Conservation (phyloP, 164 flowering plant genomes). For the Nymphaea thermarum region DNA sequence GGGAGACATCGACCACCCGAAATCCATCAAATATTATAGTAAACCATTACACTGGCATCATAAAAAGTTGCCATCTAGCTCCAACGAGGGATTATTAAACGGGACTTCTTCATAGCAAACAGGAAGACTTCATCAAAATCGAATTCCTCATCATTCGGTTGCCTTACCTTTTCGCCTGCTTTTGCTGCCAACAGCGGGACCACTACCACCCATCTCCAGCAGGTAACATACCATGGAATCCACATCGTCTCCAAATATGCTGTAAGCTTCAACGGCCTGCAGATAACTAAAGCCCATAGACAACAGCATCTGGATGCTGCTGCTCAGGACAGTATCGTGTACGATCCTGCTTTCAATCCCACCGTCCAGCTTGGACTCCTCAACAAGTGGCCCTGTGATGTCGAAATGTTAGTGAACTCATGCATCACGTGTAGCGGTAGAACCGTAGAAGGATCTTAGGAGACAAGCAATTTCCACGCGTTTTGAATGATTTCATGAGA, state of each 20-base stretch:
- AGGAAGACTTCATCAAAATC: neutral
- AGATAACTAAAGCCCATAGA: slow-evolving; percentile 96
- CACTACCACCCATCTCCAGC: slow-evolving; percentile 55
- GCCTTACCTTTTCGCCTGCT: slow-evolving; percentile 88
- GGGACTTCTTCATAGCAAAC: too few relatives aligned
- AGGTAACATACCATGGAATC: slow-evolving; percentile 90
- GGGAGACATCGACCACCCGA: too few relatives aligned
- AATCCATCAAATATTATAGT: too few relatives aligned
- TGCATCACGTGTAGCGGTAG: neutral
- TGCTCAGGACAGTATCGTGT: slow-evolving; percentile 28
- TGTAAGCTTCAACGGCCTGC: slow-evolving; percentile 84
- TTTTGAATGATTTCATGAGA: too few relatives aligned
- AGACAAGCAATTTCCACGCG: too few relatives aligned
- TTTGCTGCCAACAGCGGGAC: slow-evolving; percentile 11
- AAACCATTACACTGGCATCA: too few relatives aligned
- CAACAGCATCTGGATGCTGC: slow-evolving; percentile 62
- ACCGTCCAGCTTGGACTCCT: slow-evolving; percentile 27
- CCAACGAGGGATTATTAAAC: too few relatives aligned
- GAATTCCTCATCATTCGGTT: slow-evolving; percentile 36
- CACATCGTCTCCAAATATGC: slow-evolving; percentile 89
- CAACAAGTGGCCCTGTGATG: slow-evolving; percentile 39
- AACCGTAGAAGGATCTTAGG: too few relatives aligned
- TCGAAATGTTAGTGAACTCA: neutral
- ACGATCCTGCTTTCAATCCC: slow-evolving; percentile 11
- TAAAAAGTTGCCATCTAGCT: too few relatives aligned